Evolutionary conservation across 768 basidiomycete species (phyloP).

Genomic region (Naganishia randhawae): DNA sequence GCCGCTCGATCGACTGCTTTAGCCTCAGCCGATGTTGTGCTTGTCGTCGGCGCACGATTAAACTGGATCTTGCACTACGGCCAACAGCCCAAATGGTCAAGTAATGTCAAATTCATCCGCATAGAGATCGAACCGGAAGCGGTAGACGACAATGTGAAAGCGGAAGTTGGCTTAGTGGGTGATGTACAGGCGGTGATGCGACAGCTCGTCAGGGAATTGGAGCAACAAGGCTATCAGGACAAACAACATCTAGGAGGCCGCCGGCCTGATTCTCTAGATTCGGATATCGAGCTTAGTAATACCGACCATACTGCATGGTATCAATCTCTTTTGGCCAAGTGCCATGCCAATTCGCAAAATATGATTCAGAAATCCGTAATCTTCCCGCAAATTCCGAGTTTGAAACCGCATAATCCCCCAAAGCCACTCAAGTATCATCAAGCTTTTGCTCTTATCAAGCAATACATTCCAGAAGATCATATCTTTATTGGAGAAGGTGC

Average conservation of each 20-base stretch:
- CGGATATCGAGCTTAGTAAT: slow-evolving; percentile 2
- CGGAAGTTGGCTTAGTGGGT: slow-evolving; percentile 31
- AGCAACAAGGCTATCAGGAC: background rate
- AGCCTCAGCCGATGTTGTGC: slow-evolving; percentile 34
- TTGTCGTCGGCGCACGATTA: slow-evolving; percentile 36
- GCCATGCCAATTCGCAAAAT: slow-evolving; percentile 28
- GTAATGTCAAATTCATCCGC: slow-evolving; percentile 32
- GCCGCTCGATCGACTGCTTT: slow-evolving; percentile 34
- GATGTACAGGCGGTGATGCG: slow-evolving; percentile 29
- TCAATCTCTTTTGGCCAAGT: slow-evolving; percentile 22
- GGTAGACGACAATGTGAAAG: slow-evolving; percentile 31
- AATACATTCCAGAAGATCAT: slow-evolving; percentile 28
- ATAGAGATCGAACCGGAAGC: slow-evolving; percentile 32
- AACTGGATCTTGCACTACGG: slow-evolving; percentile 39
- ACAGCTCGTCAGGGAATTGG: slow-evolving; percentile 23
- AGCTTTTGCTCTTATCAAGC: slow-evolving; percentile 32
- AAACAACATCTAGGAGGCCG: background rate
- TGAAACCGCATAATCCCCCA: slow-evolving; percentile 11
- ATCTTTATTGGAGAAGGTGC: slow-evolving; percentile 36
- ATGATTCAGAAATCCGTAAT: slow-evolving; percentile 27
- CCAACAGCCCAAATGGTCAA: slow-evolving; percentile 30
- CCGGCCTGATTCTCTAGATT: background rate
- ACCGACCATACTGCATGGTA: slow-evolving; percentile 28
- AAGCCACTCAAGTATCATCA: slow-evolving; percentile 34
- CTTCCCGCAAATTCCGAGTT: slow-evolving; percentile 7